Evolutionary conservation across 768 basidiomycete species (phyloP), one percentile per base, ranked within the genome.

Genomic region (Leucosporidium scottii): DNA sequence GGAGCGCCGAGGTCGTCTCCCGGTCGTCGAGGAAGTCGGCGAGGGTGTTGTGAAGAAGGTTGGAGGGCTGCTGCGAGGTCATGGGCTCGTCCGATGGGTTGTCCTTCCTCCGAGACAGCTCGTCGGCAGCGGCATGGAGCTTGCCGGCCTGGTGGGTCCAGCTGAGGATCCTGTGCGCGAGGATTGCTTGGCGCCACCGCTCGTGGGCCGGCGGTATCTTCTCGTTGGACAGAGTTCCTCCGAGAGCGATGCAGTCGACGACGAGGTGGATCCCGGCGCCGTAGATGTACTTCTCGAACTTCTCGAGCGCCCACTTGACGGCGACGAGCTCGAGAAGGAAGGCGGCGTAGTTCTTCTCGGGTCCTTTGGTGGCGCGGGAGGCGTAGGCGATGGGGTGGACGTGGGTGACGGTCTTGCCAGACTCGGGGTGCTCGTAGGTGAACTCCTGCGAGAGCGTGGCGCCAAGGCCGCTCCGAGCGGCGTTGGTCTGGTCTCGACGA

Each of bases 251-350:
- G 55, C 55, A 56, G 55, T 56, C 55, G 28, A 31, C 21, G 55
- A 56, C 18, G 55, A 34, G 55, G 30, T 56, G 30, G 28, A 56
- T 31, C 1, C 30, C 30, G 3, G 30, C 30, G 30, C 55, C 55
- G 8, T 30, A 56, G 18, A 56, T 30, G 55, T 56, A 56, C 28
- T 25, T 15, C 28, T 56, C 21, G 28, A 56, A 31, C 55, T 56
- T 56, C 55, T 56, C 55, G 30, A 56, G 28, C 1, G 55, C 27
- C 55, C 55, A 56, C 30, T 56, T 56, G 30, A 56, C 55, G 20
- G 28, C 27, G 30, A 56, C 55, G 30, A 56, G 55, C 55, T 56
- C 55, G 55, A 56, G 55, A 0, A 56, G 55, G 55, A 56, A 56
- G 28, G 55, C 55, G 1, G 55, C 21, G 28, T 56, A 56, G 55